These are phyloP conservation scores for Macrocybe gigantea DNA, from an alignment of 768 basidiomycete species.

Conservation along the genomic window DNA sequence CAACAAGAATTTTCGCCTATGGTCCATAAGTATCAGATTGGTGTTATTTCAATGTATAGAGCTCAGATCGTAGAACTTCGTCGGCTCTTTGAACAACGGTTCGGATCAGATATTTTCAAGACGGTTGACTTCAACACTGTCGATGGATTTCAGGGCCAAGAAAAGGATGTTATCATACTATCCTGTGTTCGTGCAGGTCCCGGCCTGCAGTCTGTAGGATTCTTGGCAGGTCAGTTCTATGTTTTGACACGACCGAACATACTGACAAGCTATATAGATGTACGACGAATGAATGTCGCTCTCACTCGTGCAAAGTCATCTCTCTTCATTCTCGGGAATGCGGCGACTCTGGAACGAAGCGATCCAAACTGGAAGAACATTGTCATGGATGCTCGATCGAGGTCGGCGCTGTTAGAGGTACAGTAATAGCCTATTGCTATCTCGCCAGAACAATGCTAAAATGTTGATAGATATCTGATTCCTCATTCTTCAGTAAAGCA, in stretches of 20 bases:
- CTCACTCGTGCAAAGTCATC: slow-evolving; percentile 95
- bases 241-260: not conserved
- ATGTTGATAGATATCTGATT: too few relatives aligned
- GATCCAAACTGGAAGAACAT: slow-evolving; percentile 77
- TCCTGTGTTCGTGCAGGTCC: slow-evolving; percentile 95
- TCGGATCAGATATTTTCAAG: slow-evolving; percentile 63
- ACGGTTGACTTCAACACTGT: slow-evolving; percentile 94
- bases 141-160: slow-evolving; percentile 98
- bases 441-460: too few relatives aligned
- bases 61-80: slow-evolving; percentile 80
- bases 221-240: slow-evolving; percentile 61
- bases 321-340: slow-evolving; percentile 89
- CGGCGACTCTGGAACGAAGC: slow-evolving; percentile 82
- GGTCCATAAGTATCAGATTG: slow-evolving; percentile 37
- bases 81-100: slow-evolving; percentile 60
- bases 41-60: slow-evolving; percentile 90
- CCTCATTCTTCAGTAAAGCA: too few relatives aligned
- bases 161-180: slow-evolving; percentile 96
- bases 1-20: slow-evolving; percentile 51
- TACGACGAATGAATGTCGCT: slow-evolving; percentile 96
- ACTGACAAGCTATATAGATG: slow-evolving; percentile 35
- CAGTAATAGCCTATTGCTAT: not conserved
- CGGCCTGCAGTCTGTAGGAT: slow-evolving; percentile 78
- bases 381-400: slow-evolving; percentile 65
- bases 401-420: slow-evolving; percentile 41